phyloP scores from a whole-genome alignment of 2,329 filamentous ascomycete genomes.

The Fusarium zealandicum region DNA sequence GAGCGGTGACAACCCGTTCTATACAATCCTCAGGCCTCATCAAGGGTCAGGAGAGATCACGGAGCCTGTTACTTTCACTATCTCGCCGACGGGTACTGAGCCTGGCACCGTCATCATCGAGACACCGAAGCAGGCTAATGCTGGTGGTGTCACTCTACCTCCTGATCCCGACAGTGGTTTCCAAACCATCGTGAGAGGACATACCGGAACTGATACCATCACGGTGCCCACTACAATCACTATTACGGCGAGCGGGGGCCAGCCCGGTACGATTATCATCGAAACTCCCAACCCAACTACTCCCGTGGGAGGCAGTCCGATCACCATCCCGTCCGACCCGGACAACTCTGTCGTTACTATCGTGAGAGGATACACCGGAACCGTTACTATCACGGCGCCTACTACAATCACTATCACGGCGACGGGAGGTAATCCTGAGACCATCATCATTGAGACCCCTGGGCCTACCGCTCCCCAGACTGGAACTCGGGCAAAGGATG shows the following conservation, averaged over 20 bases:
- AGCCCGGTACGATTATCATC: slow-evolving; percentile 27
- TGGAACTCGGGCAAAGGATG: background rate
- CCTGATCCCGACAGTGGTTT: slow-evolving; percentile 27
- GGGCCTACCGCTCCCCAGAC: slow-evolving; percentile 4
- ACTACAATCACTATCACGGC: slow-evolving; percentile 2
- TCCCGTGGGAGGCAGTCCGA: slow-evolving; percentile 7
- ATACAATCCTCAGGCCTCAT: slow-evolving; percentile 23
- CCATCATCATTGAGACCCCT: slow-evolving; percentile 22
- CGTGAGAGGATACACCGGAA: slow-evolving; percentile 20
- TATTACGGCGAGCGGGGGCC: slow-evolving; percentile 2
- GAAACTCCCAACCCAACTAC: slow-evolving; percentile 20
- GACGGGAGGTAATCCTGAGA: background rate
- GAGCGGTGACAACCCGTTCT: slow-evolving; percentile 14
- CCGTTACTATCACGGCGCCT: background rate
- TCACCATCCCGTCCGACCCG: slow-evolving; percentile 23
- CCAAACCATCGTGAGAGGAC: slow-evolving; percentile 20
- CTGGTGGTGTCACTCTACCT: slow-evolving; percentile 17
- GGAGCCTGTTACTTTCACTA: slow-evolving; percentile 24
- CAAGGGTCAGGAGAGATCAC: slow-evolving; percentile 21
- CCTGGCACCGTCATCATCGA: slow-evolving; percentile 27
- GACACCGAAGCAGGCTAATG: slow-evolving; percentile 4
- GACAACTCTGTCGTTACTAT: slow-evolving; percentile 20
- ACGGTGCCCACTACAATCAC: slow-evolving; percentile 28
- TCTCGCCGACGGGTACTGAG: slow-evolving; percentile 12
- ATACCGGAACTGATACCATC: slow-evolving; percentile 9